Evolutionary conservation across 2,329 filamentous ascomycete species (phyloP).

Genomic region (Penicillium hesseltinei): DNA sequence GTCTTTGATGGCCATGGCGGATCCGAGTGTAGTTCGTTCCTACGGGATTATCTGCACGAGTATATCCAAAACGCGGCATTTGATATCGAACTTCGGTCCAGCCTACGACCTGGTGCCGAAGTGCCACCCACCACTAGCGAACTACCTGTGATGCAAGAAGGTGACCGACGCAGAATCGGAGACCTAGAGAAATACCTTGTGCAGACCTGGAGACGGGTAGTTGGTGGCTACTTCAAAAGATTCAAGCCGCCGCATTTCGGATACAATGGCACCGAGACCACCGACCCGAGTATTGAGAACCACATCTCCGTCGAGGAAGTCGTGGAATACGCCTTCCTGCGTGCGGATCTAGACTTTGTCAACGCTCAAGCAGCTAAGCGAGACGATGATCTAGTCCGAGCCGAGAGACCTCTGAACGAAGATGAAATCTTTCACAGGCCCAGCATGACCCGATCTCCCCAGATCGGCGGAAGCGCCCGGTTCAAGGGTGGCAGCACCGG

Average conservation of each 20-base stretch:
- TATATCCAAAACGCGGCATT: constrained; percentile 82
- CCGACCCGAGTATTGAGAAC: constrained; percentile 31
- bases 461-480: constrained; percentile 70
- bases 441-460: constrained; percentile 42
- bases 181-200: constrained; percentile 70
- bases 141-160: constrained; percentile 52
- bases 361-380: constrained; percentile 80
- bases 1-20: constrained; percentile 97
- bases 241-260: constrained; percentile 81
- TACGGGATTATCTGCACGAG: constrained; percentile 77
- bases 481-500: constrained; percentile 95
- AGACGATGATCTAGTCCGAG: constrained; percentile 66
- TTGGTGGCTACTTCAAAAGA: constrained; percentile 91
- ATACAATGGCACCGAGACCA: constrained; percentile 34
- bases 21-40: constrained; percentile 79
- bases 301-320: constrained; percentile 52
- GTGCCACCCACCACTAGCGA: constrained; percentile 19
- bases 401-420: constrained; percentile 77
- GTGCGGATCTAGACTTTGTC: constrained; percentile 92
- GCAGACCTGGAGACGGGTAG: constrained; percentile 72
- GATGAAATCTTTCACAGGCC: constrained; percentile 76
- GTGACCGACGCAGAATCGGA: constrained; percentile 61
- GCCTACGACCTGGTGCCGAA: constrained; percentile 52
- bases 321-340: constrained; percentile 87
- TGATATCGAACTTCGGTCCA: constrained; percentile 76